Base-by-base conservation (phyloP, 345 rosid species). In the Gossypium anomalum region DNA sequence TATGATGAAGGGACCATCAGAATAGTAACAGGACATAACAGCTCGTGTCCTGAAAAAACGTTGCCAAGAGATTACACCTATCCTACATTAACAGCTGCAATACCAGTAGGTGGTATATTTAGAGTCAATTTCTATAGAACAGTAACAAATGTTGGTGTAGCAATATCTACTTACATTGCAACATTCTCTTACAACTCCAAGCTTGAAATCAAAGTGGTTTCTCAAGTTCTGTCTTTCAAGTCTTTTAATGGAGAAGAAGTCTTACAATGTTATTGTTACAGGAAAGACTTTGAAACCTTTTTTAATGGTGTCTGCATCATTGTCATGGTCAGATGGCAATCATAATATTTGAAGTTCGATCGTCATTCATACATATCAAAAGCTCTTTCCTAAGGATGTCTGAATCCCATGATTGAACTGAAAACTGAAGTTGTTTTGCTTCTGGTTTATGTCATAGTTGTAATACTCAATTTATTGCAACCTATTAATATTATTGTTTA, bases 221-320 rank as follows among this genome's bases (percentile, higher is more conserved):
- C 41, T 34, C 7, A 34, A 34, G 41, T 34, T 34, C 41, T 34
- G 7, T 34, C 41, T 34, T 34, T 34, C 7, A 34, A 34, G 41
- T 34, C 41, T 34, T 34, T 34, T 34, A 34, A 34, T 34, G 48
- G 80, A 76, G 74, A 76, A 69, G 70, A 47, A 51, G n/a, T 61
- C 78, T 22, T 76, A 76, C 8, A 67, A 49, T 48, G 70, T 76
- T 3, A 69, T 67, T 12, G 75, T 81, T n/a, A 22, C 25, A 2
- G 74, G 76, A 1, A 12, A 34, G 2, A 57, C 55, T 20, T 72
- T 72, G 5, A 0, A 7, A 12, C 22, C 3, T 11, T 4, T 34
- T 34, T 34, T 49, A 0, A 27, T 20, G 10, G 16, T 17, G 25
- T 71, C 77, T 74, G 41, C 41, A 34, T 34, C 41, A 4, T 5